Evolutionary conservation across 192 early-diverging fungal genomes (phyloP).

Genomic region (Geranomyces variabilis): DNA sequence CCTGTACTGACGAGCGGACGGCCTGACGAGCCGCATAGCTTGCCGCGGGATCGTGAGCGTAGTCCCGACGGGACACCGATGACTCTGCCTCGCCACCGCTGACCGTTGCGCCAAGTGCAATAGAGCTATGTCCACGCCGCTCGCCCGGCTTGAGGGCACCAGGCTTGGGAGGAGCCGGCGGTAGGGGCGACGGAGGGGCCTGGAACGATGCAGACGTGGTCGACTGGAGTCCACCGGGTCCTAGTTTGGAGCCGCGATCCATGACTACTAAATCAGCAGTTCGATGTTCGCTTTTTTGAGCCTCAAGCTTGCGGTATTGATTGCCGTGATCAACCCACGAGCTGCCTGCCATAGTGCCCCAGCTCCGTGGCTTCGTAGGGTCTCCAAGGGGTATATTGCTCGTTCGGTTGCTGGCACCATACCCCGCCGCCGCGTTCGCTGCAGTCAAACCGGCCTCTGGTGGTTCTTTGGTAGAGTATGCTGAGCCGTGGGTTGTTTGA

Average conservation of each 20-base stretch:
- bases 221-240: neutral
- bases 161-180: neutral
- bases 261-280: conserved; percentile 4
- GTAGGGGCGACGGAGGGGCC: neutral
- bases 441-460: conserved; percentile 5
- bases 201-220: conserved; percentile 9
- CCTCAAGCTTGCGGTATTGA: neutral
- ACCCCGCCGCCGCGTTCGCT: conserved; percentile 14
- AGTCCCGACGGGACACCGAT: conserved; percentile 26
- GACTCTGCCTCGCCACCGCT: neutral
- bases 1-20: conserved; percentile 19
- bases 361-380: conserved; percentile 29
- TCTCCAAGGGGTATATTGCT: conserved; percentile 44
- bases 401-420: conserved; percentile 28
- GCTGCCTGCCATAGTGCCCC: conserved; percentile 35
- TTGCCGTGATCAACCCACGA: conserved; percentile 34
- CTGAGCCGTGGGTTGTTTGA: conserved; percentile 40
- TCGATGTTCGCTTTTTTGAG: neutral
- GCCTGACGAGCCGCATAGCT: conserved; percentile 8
- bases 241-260: neutral
- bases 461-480: conserved; percentile 25
- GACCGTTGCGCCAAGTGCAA: conserved; percentile 14
- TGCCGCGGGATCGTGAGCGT: conserved; percentile 8
- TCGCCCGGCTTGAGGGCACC: neutral
- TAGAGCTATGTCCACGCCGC: conserved; percentile 21